These are phyloP conservation scores for Sporisorium reilianum DNA, from an alignment of 1,284 basidiomycete species.

Conservation along the genomic window DNA sequence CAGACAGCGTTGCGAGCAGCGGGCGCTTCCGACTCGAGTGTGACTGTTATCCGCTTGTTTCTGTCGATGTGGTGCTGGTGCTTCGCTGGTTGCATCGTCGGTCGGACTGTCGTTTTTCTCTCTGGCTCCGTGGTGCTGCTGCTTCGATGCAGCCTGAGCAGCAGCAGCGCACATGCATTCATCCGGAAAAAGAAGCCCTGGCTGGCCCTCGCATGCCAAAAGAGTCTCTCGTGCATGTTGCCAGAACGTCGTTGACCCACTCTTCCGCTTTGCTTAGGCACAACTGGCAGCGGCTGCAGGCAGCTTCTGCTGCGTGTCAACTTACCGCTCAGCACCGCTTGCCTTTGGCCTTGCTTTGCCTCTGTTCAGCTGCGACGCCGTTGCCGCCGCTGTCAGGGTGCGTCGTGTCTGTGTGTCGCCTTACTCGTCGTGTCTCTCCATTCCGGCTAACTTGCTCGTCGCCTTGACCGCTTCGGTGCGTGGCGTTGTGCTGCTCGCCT, in stretches of 20 bases:
- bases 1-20: background rate
- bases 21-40: background rate
- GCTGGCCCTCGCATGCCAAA: conserved; percentile 1
- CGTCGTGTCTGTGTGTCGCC: background rate
- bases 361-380: background rate
- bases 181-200: background rate
- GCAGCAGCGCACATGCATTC: background rate
- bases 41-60: conserved; percentile 1
- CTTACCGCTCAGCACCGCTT: background rate
- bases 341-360: background rate
- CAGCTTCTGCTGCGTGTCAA: conserved; percentile 1
- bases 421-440: conserved; percentile 4
- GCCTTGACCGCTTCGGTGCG: background rate
- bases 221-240: too few species aligned
- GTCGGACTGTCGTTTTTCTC: background rate
- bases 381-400: conserved; percentile 1
- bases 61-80: background rate
- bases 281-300: background rate
- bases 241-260: background rate
- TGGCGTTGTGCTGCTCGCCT: background rate
- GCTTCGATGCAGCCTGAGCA: conserved; percentile 1
- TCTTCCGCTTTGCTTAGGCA: background rate
- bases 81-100: background rate
- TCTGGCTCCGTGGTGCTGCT: too few species aligned
- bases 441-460: conserved; percentile 3